Base-by-base conservation (phyloP, 23 red algal species). In the Gracilaria vermiculophylla region DNA sequence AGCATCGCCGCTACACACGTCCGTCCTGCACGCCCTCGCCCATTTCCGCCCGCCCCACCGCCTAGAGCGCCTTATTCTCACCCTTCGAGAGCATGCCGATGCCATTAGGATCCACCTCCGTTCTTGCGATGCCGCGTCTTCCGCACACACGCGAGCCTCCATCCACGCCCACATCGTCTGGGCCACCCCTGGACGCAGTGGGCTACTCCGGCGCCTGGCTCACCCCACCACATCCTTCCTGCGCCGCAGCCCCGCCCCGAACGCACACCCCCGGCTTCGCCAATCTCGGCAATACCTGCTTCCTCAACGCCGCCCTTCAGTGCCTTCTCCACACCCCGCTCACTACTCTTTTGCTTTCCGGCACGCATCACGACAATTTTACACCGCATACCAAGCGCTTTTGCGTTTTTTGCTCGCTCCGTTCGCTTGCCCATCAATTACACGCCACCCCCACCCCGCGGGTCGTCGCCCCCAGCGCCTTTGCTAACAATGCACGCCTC, bases 241-340 rank as follows among this genome's bases (percentile, higher is more conserved):
- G 51, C 69, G 14, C 19, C 21, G 10, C 70, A 19, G 21, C 39
- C 28, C 5, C 43, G 25, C 70, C 51, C 21, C 67, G 67, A 27
- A 25, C 67, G 10, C 84, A 88, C 31, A 70, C 60, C 21, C 69
- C 65, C 29, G 95, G 96, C 19, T 86, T 98, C 32, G 31, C 74
- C 50, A 98, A 98, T 62, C 53, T 93, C 25, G 96, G 96, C 72
- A 98, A 98, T 51, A 95, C 96, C 6, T 98, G 96, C 54, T 98
- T 92, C 37, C 78, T 95, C 49, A 98, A 98, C 76, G 92, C 96
- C 39, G 53, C 89, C 17, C 49, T 98, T n/a, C 96, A 98, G 60
- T 85, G 78, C 70, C 84, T 98, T 27, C 44, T 90, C 48, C 92
- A 92, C 58, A 79, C 42, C 49, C 66, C 84, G 25, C 69, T 57